A percentile compares a stretch with the other conserved stretches of the same genome.
These are phyloP conservation scores for Penicillium italicum DNA, from an alignment of 2,329 filamentous ascomycete genomes.

Conservation along the genomic window DNA sequence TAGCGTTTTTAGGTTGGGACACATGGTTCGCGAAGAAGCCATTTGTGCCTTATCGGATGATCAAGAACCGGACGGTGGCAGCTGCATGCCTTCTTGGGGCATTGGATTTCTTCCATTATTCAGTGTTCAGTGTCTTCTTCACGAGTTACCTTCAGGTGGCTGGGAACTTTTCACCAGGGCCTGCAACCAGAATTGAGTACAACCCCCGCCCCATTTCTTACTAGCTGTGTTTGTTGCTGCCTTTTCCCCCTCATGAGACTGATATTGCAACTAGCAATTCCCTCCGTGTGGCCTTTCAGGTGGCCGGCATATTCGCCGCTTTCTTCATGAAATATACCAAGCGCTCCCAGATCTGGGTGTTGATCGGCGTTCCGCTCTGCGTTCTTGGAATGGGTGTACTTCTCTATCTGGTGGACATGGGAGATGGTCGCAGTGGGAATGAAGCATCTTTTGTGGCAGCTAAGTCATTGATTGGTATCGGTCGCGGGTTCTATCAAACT, in stretches of 20 bases:
- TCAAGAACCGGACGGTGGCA: constrained; percentile 39
- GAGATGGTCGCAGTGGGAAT: constrained; percentile 24
- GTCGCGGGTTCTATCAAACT: constrained; percentile 37
- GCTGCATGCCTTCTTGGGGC: constrained; percentile 38
- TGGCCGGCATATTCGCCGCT: constrained; percentile 35
- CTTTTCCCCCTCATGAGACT: not conserved
- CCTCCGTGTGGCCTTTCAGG: constrained; percentile 37
- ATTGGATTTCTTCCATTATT: constrained; percentile 37
- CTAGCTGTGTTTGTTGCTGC: not conserved
- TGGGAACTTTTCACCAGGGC: constrained; percentile 35
- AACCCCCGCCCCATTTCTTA: not conserved
- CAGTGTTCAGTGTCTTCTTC: constrained; percentile 42
- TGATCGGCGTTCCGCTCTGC: constrained; percentile 33
- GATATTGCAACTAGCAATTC: constrained; percentile 26
- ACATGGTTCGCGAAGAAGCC: constrained; percentile 37
- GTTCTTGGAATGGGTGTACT: constrained; percentile 36
- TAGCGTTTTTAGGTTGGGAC: constrained; percentile 38
- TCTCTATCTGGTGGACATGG: constrained; percentile 26
- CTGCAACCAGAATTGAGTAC: constrained; percentile 31
- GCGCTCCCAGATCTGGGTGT: constrained; percentile 33
- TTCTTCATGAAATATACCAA: constrained; percentile 39
- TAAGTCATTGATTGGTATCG: constrained; percentile 35
- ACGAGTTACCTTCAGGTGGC: constrained; percentile 43
- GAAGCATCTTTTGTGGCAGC: constrained; percentile 37
- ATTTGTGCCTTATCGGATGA: constrained; percentile 40